Evolutionary conservation across 306 rosid genomes (phyloP).

Genomic region (Castanopsis chinensis): DNA sequence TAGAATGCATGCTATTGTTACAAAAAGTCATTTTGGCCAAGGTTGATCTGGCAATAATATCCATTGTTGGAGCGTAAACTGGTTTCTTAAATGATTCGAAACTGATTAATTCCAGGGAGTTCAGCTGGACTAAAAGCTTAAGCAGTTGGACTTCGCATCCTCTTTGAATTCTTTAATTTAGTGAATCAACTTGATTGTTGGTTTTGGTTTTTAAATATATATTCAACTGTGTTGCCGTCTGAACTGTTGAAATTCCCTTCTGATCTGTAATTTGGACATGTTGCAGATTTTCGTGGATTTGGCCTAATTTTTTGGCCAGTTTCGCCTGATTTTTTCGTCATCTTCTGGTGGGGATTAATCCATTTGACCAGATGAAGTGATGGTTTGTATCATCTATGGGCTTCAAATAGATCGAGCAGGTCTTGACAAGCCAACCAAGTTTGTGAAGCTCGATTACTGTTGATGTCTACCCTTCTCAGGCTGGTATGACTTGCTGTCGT

Average conservation of each 20-base stretch:
- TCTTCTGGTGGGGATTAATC: slow-evolving; percentile 21
- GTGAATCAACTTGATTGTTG: background rate
- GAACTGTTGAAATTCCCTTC: slow-evolving; percentile 14
- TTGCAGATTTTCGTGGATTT: slow-evolving; percentile 84
- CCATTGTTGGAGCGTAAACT: background rate
- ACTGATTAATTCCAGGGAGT: background rate
- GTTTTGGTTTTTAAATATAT: background rate
- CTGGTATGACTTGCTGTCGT: background rate
- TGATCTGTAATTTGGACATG: slow-evolving; percentile 19
- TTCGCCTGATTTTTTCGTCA: slow-evolving; percentile 5
- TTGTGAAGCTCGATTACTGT: background rate
- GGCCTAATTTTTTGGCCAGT: slow-evolving; percentile 37
- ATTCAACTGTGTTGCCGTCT: slow-evolving; percentile 8
- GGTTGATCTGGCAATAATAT: background rate
- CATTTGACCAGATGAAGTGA: background rate
- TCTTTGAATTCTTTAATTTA: background rate
- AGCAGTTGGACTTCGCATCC: background rate
- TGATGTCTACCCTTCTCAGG: slow-evolving; percentile 4
- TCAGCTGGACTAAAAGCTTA: background rate
- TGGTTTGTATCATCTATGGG: slow-evolving; percentile 14
- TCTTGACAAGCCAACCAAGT: background rate
- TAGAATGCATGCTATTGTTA: background rate
- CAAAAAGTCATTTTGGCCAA: background rate
- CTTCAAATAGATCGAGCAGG: slow-evolving; percentile 17
- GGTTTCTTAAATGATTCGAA: background rate